A percentile compares a stretch with the other conserved stretches of the same genome.
These are phyloP conservation scores for Cylindrotheca fusiformis DNA, from an alignment of 108 stramenopile genomes.

Conservation along the genomic window DNA sequence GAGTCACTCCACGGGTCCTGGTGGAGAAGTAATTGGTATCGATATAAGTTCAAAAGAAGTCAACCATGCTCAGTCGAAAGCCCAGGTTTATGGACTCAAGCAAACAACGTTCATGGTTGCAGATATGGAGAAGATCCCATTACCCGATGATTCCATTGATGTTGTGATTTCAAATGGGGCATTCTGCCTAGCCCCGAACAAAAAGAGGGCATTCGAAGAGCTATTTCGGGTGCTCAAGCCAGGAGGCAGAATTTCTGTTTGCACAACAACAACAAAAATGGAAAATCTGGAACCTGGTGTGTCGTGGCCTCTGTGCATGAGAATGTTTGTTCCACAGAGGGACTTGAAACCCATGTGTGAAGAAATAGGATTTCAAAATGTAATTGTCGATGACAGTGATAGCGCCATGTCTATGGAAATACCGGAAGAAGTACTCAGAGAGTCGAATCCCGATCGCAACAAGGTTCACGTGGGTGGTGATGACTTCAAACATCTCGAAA, in stretches of 20 bases:
- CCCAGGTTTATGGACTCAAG: slow-evolving; percentile 33
- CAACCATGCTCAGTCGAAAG: slow-evolving; percentile 47
- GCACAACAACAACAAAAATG: slow-evolving; percentile 48
- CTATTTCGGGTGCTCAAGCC: slow-evolving; percentile 76
- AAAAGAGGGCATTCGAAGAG: slow-evolving; percentile 72
- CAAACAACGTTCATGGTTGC: slow-evolving; percentile 80
- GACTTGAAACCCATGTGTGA: slow-evolving; percentile 63
- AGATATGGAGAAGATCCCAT: slow-evolving; percentile 84
- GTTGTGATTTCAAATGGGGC: slow-evolving; percentile 89
- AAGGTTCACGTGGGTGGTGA: slow-evolving; percentile 59
- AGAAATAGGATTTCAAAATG: slow-evolving; percentile 56
- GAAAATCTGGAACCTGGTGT: slow-evolving; percentile 51
- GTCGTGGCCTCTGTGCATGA: slow-evolving; percentile 77
- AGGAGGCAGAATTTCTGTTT: slow-evolving; percentile 82
- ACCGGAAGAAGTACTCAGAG: slow-evolving; percentile 36
- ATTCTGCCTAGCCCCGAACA: slow-evolving; percentile 86
- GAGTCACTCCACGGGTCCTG: slow-evolving; percentile 22
- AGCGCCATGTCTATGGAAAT: slow-evolving; percentile 61
- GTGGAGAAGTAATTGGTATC: slow-evolving; percentile 62
- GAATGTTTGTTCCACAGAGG: slow-evolving; percentile 61
- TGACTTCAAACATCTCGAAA: slow-evolving; percentile 51
- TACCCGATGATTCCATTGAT: slow-evolving; percentile 76
- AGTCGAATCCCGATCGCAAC: slow-evolving; percentile 39
- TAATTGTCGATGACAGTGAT: slow-evolving; percentile 55
- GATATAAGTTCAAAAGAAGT: slow-evolving; percentile 66